Evolutionary conservation across 2,329 filamentous ascomycete species (phyloP).

Genomic region (Ploettnerulaceae sp.): DNA sequence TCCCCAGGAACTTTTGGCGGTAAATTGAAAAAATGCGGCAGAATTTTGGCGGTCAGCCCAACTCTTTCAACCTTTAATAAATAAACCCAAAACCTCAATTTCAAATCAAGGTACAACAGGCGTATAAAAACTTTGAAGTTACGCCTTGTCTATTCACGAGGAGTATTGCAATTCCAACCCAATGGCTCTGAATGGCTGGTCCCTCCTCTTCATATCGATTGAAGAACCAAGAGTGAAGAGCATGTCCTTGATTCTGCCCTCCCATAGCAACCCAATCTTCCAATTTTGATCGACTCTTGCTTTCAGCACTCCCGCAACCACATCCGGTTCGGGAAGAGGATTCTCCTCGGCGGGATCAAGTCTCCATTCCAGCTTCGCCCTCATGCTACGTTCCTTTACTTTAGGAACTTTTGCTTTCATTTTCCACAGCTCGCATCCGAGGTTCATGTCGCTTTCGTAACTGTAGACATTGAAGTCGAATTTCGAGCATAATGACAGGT

Average conservation of each 20-base stretch:
- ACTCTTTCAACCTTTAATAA: too few relatives aligned
- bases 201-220: conserved; percentile 70
- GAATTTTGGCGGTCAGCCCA: too few relatives aligned
- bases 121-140: too few relatives aligned
- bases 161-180: conserved; percentile 81
- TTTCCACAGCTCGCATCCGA: conserved; percentile 92
- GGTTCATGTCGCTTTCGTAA: conserved; percentile 89
- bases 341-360: conserved; percentile 36
- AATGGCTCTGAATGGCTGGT: conserved; percentile 71
- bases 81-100: too few relatives aligned
- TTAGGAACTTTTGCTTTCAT: conserved; percentile 38
- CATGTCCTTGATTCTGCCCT: conserved; percentile 85
- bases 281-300: conserved; percentile 84
- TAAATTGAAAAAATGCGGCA: too few relatives aligned
- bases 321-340: conserved; percentile 45
- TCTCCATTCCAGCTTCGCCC: conserved; percentile 50
- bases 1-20: too few relatives aligned
- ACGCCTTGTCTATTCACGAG: conserved; percentile 55
- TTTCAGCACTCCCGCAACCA: conserved; percentile 83
- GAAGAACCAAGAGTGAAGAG: conserved; percentile 86
- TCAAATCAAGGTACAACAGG: too few relatives aligned
- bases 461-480: conserved; percentile 98
- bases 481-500: conserved; percentile 79
- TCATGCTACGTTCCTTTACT: conserved; percentile 43
- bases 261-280: conserved; percentile 83